Conservation (phyloP, 2,329 filamentous ascomycete genomes). For the Diaporthe amygdali region DNA sequence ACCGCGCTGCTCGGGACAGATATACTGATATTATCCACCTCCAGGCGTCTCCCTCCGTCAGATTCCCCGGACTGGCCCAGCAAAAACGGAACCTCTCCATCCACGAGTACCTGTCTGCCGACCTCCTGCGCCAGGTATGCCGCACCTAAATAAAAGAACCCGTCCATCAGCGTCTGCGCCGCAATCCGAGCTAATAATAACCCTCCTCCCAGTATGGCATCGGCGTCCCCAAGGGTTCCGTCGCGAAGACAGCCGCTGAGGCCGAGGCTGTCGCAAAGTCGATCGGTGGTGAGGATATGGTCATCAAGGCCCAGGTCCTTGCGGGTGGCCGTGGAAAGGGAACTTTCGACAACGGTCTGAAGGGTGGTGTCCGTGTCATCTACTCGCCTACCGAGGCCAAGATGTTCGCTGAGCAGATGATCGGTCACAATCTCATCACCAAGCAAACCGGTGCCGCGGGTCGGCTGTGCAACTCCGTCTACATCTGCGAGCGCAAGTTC, state of each 20-base stretch:
- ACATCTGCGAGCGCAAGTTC: conserved; percentile 99
- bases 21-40: conserved; percentile 32
- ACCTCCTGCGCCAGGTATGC: conserved; percentile 78
- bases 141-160: neutral
- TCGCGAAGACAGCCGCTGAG: conserved; percentile 83
- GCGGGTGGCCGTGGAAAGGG: conserved; percentile 98
- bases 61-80: conserved; percentile 70
- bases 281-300: conserved; percentile 94
- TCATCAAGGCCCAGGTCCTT: conserved; percentile 99
- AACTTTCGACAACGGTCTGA: conserved; percentile 96
- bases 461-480: conserved; percentile 95
- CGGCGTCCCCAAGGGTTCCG: conserved; percentile 87
- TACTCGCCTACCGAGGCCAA: conserved; percentile 96
- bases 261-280: conserved; percentile 90
- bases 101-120: conserved; percentile 96
- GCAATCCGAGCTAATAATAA: conserved; percentile 29
- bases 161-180: conserved; percentile 4
- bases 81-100: conserved; percentile 92
- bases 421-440: conserved; percentile 98
- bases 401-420: conserved; percentile 99
- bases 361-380: conserved; percentile 97
- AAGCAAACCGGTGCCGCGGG: conserved; percentile 97
- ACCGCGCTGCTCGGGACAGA: neutral
- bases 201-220: conserved; percentile 77
- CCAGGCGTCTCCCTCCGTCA: conserved; percentile 53